These are phyloP conservation scores for Penicillium thymicola DNA, from an alignment of 2,329 filamentous ascomycete genomes.

Conservation along the genomic window DNA sequence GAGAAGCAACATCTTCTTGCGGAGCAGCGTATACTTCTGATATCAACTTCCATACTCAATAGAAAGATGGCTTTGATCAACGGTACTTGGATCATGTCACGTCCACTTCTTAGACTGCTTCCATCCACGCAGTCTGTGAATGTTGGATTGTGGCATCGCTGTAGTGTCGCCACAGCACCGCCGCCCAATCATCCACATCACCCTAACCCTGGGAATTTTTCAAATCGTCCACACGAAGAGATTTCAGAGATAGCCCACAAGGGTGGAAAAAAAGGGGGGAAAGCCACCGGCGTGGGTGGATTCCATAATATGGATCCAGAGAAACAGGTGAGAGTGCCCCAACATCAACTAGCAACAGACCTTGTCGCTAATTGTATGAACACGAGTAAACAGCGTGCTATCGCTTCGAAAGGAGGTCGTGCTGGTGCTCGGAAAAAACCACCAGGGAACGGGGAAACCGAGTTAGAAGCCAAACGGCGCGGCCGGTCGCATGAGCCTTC, in stretches of 20 bases:
- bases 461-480: conserved; percentile 3
- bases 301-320: conserved; percentile 29
- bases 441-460: conserved; percentile 7
- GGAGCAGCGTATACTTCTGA: not conserved
- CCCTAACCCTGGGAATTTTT: conserved; percentile 36
- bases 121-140: conserved; percentile 1
- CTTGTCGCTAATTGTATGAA: not conserved
- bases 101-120: conserved; percentile 3
- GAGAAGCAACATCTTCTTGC: not conserved
- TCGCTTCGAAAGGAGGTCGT: conserved; percentile 28
- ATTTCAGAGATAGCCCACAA: conserved; percentile 25
- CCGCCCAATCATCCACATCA: conserved; percentile 16
- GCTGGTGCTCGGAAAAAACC: conserved; percentile 3
- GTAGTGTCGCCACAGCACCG: conserved; percentile 15
- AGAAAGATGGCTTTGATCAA: not conserved
- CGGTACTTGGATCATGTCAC: conserved; percentile 2
- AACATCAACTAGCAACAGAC: not conserved
- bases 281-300: conserved; percentile 25
- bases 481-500: conserved; percentile 16
- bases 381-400: conserved; percentile 16
- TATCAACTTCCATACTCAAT: not conserved
- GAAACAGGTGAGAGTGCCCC: conserved; percentile 25
- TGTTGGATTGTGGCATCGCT: conserved; percentile 5
- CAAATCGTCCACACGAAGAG: conserved; percentile 29
- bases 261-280: conserved; percentile 29